Percentiles rank a stretch among this genome's conserved stretches.
Conservation (phyloP, 768 basidiomycete species). For the Macrolepiota albuminosa region DNA sequence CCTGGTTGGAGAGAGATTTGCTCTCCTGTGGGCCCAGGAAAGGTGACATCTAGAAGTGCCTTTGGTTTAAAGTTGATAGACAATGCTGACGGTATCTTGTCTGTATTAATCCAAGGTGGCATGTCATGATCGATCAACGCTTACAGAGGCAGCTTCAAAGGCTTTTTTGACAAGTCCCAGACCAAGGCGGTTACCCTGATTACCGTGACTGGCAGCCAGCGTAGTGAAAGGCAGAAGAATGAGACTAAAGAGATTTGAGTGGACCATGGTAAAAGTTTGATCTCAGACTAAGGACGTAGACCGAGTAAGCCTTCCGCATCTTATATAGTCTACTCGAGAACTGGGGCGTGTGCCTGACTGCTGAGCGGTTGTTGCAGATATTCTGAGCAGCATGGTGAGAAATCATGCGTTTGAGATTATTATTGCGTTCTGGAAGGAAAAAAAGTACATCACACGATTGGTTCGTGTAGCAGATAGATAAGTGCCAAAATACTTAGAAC, state of each 20-base stretch:
- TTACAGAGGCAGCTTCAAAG: neutral
- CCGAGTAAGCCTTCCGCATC: neutral
- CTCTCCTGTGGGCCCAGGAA: neutral
- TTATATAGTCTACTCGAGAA: neutral
- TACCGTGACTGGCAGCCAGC: constrained; percentile 20
- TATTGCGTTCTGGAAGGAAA: no score
- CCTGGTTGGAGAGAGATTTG: neutral
- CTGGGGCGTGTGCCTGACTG: neutral
- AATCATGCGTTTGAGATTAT: neutral
- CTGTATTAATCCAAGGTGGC: neutral
- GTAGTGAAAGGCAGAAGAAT: constrained; percentile 11
- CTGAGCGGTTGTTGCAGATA: neutral
- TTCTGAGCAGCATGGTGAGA: neutral
- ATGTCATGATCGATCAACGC: neutral
- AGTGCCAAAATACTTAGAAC: no score
- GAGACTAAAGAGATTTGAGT: neutral
- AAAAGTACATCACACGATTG: neutral
- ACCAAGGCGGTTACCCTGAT: neutral
- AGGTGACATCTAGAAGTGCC: neutral
- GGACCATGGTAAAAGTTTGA: constrained; percentile 4
- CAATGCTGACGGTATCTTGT: neutral
- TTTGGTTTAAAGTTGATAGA: neutral
- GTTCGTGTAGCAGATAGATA: no score
- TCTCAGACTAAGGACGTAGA: neutral
- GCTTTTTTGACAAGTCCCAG: neutral